A percentile compares a stretch with the other conserved stretches of the same genome.
Evolutionary conservation across 306 rosid species (phyloP).

Genomic region (Abrus precatorius): DNA sequence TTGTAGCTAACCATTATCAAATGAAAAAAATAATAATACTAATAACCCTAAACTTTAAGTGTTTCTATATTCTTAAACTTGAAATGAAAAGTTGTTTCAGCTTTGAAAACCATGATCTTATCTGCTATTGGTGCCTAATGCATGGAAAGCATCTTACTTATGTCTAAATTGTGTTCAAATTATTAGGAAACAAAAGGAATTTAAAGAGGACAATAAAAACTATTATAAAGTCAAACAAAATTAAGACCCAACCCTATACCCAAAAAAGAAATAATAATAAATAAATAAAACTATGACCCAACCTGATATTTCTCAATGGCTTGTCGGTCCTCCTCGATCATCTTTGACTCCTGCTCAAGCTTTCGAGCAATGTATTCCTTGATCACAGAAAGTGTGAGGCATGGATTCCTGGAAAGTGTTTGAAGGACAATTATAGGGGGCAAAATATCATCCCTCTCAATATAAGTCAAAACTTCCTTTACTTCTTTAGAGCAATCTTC

Average conservation of each 20-base stretch:
- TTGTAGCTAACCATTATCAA: not conserved
- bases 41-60: not conserved
- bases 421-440: slow-evolving; percentile 97
- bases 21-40: not conserved
- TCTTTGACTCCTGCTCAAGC: slow-evolving; percentile 94
- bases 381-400: slow-evolving; percentile 92
- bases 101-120: slow-evolving; percentile 24
- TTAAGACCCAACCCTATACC: slow-evolving; percentile 51
- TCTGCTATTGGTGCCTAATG: slow-evolving; percentile 13
- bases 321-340: slow-evolving; percentile 90
- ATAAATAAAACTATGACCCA: slow-evolving; percentile 25
- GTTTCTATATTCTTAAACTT: slow-evolving; percentile 1
- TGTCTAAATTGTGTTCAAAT: slow-evolving; percentile 20
- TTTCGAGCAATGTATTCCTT: slow-evolving; percentile 95
- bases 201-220: slow-evolving; percentile 12
- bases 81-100: not conserved
- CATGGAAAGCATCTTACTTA: slow-evolving; percentile 12
- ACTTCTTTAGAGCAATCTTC: slow-evolving; percentile 99
- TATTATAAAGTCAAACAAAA: slow-evolving; percentile 30
- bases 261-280: not conserved
- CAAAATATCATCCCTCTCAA: slow-evolving; percentile 94
- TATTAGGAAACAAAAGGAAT: slow-evolving; percentile 30
- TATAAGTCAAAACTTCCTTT: slow-evolving; percentile 90
- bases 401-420: slow-evolving; percentile 87
- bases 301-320: slow-evolving; percentile 98